These are phyloP conservation scores for Pseudogymnoascus sp. DNA, from an alignment of 2,329 filamentous ascomycete genomes.

Conservation along the genomic window DNA sequence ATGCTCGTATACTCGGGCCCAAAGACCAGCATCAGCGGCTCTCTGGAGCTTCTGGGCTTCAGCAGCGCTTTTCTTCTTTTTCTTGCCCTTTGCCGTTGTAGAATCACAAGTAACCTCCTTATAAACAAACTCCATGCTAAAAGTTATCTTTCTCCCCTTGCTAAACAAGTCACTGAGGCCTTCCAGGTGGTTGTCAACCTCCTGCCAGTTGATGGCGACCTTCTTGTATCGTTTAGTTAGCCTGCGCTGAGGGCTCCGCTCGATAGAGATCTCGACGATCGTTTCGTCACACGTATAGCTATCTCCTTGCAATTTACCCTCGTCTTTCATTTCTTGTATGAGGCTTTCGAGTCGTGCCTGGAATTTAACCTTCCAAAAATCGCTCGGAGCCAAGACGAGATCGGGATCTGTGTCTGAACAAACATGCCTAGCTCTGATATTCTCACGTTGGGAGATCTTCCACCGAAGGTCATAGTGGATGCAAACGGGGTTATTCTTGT, in stretches of 20 bases:
- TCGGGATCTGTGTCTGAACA: constrained; percentile 15
- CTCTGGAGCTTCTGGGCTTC: background rate
- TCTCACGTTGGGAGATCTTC: constrained; percentile 20
- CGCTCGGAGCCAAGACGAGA: constrained; percentile 22
- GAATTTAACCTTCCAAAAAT: constrained; percentile 20
- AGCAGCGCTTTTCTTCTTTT: constrained; percentile 17
- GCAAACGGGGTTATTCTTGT: constrained; percentile 16
- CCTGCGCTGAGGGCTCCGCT: constrained; percentile 16
- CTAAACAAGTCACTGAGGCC: constrained; percentile 19
- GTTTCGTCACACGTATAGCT: constrained; percentile 16
- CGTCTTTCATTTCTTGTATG: constrained; percentile 9
- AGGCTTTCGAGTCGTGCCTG: constrained; percentile 13
- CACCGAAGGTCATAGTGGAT: constrained; percentile 21
- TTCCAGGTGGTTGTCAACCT: constrained; percentile 18
- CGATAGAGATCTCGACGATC: constrained; percentile 17
- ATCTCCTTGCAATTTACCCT: constrained; percentile 18
- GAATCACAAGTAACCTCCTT: constrained; percentile 19
- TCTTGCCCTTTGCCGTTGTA: constrained; percentile 16
- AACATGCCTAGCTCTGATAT: constrained; percentile 20
- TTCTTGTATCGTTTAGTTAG: constrained; percentile 20
- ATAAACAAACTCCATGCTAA: constrained; percentile 19
- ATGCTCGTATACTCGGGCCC: constrained; percentile 18
- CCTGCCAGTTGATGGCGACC: constrained; percentile 18
- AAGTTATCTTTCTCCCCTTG: constrained; percentile 18
- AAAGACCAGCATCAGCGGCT: constrained; percentile 11